Base-by-base conservation (phyloP, 1,139 yeast species). In the Spathaspora sp. region DNA sequence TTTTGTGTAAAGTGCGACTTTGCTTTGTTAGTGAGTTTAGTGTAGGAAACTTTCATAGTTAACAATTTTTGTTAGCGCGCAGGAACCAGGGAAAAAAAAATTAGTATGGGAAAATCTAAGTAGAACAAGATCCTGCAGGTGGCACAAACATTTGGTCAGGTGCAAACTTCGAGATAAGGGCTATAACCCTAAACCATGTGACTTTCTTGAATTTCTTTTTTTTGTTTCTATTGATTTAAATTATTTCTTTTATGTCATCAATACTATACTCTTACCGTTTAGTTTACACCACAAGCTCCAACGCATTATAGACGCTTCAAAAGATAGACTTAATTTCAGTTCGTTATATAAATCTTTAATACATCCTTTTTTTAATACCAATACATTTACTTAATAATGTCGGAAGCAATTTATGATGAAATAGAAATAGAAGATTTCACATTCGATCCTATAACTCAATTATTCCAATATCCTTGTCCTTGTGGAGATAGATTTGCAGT, bases 371-470 rank as follows among this genome's bases (percentile, higher is more conserved):
- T 36, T 10, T 20, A 15, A 17, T 33, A 33, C 3, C 7, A 3
- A 33, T 33, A 16, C 13, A 24, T 23, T 11, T 15, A 11, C 15
- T 15, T 17, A 13, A 23, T 17, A 17, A 29, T 20, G 11, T 74
- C 74, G 76, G 80, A 74, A 76, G 72, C 86, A 16, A 80, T 88
- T 31, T 93, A 93, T 67, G 99, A 93, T 64, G 96, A 93, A 64
- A 84, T 93, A 50, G 99, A 93, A 72, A 93, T 95, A 46, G 99
- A 93, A 67, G 99, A 93, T 64, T 90, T 93, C 82, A 85, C 91
- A 5, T 93, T 81, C 64, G 97, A 93, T 64, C 82, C 93, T 3
- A 74, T 74, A 25, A 82, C 88, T 10, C 90, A 86, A 64, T 68
- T 89, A 39, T 89, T 91, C 67, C 87, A 89, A 49, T 93, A 91